Percentiles rank a stretch among this genome's conserved stretches.
Conservation (phyloP, 192 early-diverging fungal species). For the Coemansia sp. region DNA sequence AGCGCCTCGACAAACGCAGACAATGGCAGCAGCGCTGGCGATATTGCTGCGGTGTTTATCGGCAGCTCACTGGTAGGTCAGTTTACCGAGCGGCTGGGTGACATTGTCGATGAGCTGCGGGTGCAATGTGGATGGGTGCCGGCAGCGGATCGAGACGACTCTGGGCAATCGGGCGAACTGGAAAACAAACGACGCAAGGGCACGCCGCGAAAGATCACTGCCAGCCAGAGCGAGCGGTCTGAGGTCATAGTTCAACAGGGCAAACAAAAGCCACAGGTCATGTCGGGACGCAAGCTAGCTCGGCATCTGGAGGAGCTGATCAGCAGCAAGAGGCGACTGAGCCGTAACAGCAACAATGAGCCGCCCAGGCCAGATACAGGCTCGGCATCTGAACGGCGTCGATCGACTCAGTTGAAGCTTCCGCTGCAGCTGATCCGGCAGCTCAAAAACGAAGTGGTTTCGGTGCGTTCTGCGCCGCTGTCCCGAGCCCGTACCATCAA, state of each 20-base stretch:
- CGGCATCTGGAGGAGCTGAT: conserved; percentile 48
- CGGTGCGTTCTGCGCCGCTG: conserved; percentile 12
- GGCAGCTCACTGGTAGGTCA: conserved; percentile 20
- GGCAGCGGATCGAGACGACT: background rate
- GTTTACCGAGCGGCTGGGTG: conserved; percentile 17
- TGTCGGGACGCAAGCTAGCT: conserved; percentile 35
- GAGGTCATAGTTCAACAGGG: conserved; percentile 47
- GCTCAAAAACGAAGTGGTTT: conserved; percentile 46
- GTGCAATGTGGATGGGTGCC: conserved; percentile 49
- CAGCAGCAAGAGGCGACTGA: conserved; percentile 5
- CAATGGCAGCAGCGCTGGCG: conserved; percentile 2
- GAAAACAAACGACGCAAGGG: conserved; percentile 42
- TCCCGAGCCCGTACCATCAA: conserved; percentile 8
- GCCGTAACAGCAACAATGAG: background rate
- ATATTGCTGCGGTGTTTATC: conserved; percentile 38
- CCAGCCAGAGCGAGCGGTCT: conserved; percentile 18
- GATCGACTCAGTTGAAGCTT: conserved; percentile 24
- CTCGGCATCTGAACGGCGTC: conserved; percentile 7
- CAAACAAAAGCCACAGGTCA: background rate
- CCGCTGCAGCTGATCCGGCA: conserved; percentile 39
- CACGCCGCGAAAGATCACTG: conserved; percentile 36
- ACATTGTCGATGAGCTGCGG: conserved; percentile 44
- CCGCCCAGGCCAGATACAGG: background rate
- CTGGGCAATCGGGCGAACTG: background rate
- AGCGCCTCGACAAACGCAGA: background rate